Conservation (phyloP, 2,329 filamentous ascomycete species). For the Lecanicillium sp. region DNA sequence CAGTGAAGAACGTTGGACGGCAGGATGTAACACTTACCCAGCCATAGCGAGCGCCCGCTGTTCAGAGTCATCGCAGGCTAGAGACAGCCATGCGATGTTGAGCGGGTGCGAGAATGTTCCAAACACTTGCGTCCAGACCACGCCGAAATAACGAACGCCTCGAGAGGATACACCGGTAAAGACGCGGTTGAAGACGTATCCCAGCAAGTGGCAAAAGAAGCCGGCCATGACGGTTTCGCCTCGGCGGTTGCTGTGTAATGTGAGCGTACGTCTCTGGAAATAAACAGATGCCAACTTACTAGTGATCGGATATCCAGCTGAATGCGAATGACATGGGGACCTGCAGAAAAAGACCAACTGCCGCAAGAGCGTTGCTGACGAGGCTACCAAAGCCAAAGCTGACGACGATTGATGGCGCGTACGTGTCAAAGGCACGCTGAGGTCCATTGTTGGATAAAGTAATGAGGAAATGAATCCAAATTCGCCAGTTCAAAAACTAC, state of each 20-base stretch:
- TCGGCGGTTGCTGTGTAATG: conserved; percentile 31
- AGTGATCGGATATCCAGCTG: conserved; percentile 45
- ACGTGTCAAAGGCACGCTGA: conserved; percentile 40
- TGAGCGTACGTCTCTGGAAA: not conserved
- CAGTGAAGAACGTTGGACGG: too few species aligned
- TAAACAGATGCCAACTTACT: conserved; percentile 24
- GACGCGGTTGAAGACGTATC: conserved; percentile 45
- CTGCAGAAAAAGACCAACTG: conserved; percentile 45
- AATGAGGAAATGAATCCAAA: conserved; percentile 45
- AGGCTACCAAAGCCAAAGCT: conserved; percentile 43
- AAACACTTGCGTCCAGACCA: conserved; percentile 48
- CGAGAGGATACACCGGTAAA: conserved; percentile 37
- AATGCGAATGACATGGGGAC: conserved; percentile 44
- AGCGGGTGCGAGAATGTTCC: conserved; percentile 48
- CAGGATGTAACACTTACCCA: conserved; percentile 31
- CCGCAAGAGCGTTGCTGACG: conserved; percentile 43
- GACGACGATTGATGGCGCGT: conserved; percentile 45
- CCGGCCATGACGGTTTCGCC: conserved; percentile 45
- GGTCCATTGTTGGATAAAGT: conserved; percentile 41
- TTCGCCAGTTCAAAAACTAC: conserved; percentile 40
- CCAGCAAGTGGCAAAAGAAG: conserved; percentile 37
- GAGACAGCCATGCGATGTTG: conserved; percentile 53
- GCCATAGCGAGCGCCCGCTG: conserved; percentile 53
- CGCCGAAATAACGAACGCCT: conserved; percentile 43
- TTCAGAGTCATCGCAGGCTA: conserved; percentile 48